Percentiles rank a stretch among this genome's conserved stretches.
These are phyloP conservation scores for Blakeslea trispora DNA, from an alignment of 371 early-diverging fungal genomes.

Conservation along the genomic window DNA sequence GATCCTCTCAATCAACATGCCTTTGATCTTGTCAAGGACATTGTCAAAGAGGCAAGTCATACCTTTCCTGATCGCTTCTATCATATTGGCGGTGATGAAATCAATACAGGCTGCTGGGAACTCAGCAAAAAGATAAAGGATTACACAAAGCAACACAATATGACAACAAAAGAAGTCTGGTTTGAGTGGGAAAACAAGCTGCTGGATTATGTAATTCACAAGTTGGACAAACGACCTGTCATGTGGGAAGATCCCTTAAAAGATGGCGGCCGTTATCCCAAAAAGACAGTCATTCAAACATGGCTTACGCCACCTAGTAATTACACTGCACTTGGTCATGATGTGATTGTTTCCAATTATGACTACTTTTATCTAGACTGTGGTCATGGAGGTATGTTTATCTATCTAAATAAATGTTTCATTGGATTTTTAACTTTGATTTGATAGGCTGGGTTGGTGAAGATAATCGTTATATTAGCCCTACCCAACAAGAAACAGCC, in stretches of 20 bases:
- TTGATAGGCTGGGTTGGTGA: constrained; percentile 44
- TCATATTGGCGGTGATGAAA: constrained; percentile 81
- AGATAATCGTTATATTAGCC: constrained; percentile 41
- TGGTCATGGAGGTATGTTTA: constrained; percentile 52
- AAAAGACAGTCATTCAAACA: constrained; percentile 52
- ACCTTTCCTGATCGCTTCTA: constrained; percentile 69
- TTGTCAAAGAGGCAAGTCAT: constrained; percentile 62
- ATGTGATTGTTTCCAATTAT: constrained; percentile 48
- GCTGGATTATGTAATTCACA: constrained; percentile 17
- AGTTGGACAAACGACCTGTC: constrained; percentile 22
- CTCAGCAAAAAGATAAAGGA: constrained; percentile 22
- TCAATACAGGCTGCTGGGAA: constrained; percentile 68
- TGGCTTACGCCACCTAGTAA: constrained; percentile 46
- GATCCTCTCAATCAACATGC: constrained; percentile 62
- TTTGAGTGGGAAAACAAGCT: constrained; percentile 36
- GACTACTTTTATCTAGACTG: constrained; percentile 65
- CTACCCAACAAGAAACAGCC: constrained; percentile 32
- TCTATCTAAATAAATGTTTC: too few species aligned
- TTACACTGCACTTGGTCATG: constrained; percentile 43
- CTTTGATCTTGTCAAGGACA: constrained; percentile 57
- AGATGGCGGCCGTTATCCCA: constrained; percentile 20
- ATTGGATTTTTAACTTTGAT: background rate
- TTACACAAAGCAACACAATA: constrained; percentile 30
- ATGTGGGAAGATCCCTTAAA: constrained; percentile 34
- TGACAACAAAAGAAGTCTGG: constrained; percentile 27